Evolutionary conservation across 108 stramenopile genomes (phyloP).

Genomic region (Fragilariopsis cylindrus): DNA sequence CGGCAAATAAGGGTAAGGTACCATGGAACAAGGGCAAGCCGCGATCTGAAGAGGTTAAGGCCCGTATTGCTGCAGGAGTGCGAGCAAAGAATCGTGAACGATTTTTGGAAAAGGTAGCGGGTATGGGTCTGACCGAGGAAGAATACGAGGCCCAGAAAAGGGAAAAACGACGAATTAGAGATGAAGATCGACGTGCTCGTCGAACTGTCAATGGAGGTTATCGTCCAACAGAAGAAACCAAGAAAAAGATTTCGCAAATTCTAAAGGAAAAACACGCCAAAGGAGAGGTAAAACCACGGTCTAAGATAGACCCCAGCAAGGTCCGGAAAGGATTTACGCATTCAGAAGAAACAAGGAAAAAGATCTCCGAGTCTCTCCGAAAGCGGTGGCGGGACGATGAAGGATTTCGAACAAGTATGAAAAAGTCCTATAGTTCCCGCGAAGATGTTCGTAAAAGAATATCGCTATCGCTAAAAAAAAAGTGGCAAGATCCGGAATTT

Average conservation of each 20-base stretch:
- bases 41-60: conserved; percentile 68
- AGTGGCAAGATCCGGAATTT: conserved; percentile 84
- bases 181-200: conserved; percentile 62
- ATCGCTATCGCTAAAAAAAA: conserved; percentile 64
- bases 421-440: conserved; percentile 18
- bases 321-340: conserved; percentile 68
- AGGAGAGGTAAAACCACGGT: conserved; percentile 52
- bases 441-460: conserved; percentile 50
- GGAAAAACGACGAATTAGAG: conserved; percentile 53
- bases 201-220: conserved; percentile 82
- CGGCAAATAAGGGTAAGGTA: conserved; percentile 84
- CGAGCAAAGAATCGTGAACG: conserved; percentile 66
- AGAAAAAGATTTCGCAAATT: conserved; percentile 69
- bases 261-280: conserved; percentile 73
- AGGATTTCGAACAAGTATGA: conserved; percentile 66
- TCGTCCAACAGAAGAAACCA: conserved; percentile 76
- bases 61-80: conserved; percentile 76
- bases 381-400: conserved; percentile 67
- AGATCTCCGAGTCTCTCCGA: conserved; percentile 70
- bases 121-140: conserved; percentile 74
- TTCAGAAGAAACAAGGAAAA: conserved; percentile 75
- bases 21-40: conserved; percentile 87
- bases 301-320: conserved; percentile 46
- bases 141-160: conserved; percentile 67
- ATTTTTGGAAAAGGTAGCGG: conserved; percentile 63